Percentiles rank a stretch among this genome's conserved stretches.
These are phyloP conservation scores for Dacryopinax spathularia DNA, from an alignment of 768 basidiomycete genomes.

Conservation along the genomic window DNA sequence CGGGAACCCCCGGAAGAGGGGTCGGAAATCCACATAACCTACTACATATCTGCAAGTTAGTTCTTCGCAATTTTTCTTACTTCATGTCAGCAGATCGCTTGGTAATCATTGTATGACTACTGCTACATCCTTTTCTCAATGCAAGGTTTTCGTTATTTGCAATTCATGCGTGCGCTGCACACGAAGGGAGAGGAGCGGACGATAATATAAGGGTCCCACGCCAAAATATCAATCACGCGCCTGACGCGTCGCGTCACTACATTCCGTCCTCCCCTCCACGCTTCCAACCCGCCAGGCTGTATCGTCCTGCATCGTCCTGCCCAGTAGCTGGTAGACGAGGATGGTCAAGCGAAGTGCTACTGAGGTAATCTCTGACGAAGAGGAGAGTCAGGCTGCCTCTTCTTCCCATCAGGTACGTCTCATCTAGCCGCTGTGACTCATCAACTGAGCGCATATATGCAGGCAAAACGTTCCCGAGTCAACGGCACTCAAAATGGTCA, in stretches of 20 bases:
- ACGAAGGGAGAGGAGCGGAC: no score
- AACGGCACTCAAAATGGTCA: neutral
- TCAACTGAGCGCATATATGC: neutral
- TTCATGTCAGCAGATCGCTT: neutral
- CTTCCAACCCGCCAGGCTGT: neutral
- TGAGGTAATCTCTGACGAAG: neutral
- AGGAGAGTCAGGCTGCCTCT: neutral
- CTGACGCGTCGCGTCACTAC: neutral
- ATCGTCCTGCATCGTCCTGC: neutral
- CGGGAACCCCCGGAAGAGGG: neutral
- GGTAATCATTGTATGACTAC: conserved; percentile 4
- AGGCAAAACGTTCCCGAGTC: neutral
- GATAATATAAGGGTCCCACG: neutral
- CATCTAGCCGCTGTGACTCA: neutral
- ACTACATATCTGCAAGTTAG: neutral
- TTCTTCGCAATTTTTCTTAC: neutral
- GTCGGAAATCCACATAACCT: neutral
- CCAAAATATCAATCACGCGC: neutral
- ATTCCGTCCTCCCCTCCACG: neutral
- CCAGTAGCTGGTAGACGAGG: conserved; percentile 16
- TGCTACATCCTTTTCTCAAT: neutral
- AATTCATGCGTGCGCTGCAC: neutral
- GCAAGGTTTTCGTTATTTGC: neutral
- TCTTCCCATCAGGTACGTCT: neutral
- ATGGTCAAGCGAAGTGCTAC: conserved; percentile 18